Evolutionary conservation across 164 flowering plant genomes (phyloP).

Genomic region (Sextonia rubra): DNA sequence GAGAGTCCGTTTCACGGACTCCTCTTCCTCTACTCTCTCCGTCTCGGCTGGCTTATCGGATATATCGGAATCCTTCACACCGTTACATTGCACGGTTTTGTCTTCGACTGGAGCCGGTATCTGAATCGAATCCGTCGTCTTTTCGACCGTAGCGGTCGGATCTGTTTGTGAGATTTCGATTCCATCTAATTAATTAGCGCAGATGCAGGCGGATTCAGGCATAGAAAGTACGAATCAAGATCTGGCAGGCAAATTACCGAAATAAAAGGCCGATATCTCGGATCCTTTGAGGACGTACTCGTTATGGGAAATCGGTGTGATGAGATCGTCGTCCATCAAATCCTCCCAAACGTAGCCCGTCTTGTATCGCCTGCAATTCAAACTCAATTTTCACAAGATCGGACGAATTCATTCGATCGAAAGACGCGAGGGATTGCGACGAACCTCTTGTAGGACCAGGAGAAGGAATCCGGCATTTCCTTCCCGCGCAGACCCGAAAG

Average conservation of each 20-base stretch:
- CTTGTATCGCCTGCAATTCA: conserved; percentile 54
- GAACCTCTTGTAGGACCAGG: conserved; percentile 87
- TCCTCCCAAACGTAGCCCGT: conserved; percentile 77
- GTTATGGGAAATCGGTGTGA: conserved; percentile 60
- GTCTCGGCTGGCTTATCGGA: background rate
- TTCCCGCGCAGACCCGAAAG: conserved; percentile 69
- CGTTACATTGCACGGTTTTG: background rate
- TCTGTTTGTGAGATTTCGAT: background rate
- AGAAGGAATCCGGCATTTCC: conserved; percentile 64
- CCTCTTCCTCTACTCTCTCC: background rate
- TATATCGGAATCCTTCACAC: background rate
- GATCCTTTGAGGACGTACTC: conserved; percentile 80
- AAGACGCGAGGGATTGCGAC: no score
- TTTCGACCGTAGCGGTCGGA: background rate
- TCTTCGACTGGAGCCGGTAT: conserved; percentile 6
- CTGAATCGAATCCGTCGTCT: background rate
- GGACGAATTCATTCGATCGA: no score
- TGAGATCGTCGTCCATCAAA: conserved; percentile 61
- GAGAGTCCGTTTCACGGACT: background rate
- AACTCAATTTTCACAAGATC: background rate
- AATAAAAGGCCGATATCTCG: conserved; percentile 13
- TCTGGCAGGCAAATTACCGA: conserved; percentile 5
- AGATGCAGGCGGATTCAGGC: no score
- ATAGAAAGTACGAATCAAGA: no score
- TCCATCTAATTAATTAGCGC: background rate